These are phyloP conservation scores for Paracamarosporium sp. DNA, from an alignment of 2,329 filamentous ascomycete species.

Conservation along the genomic window DNA sequence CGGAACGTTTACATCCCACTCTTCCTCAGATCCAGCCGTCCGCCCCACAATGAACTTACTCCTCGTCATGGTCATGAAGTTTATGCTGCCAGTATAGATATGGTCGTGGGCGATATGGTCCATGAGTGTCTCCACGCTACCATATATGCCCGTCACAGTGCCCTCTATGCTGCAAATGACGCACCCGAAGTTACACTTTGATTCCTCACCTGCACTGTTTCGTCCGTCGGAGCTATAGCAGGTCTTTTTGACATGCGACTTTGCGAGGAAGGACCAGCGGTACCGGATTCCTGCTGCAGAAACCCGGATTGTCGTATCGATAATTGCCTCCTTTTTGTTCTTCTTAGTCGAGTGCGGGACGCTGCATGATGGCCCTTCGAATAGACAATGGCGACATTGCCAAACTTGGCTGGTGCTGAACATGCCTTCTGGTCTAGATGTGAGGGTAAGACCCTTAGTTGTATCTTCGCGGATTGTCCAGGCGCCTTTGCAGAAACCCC, in stretches of 20 bases:
- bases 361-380: slow-evolving; percentile 37
- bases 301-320: slow-evolving; percentile 37
- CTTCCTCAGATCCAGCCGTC: slow-evolving; percentile 36
- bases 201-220: slow-evolving; percentile 7
- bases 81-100: slow-evolving; percentile 28
- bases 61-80: slow-evolving; percentile 35
- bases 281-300: slow-evolving; percentile 41
- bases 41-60: slow-evolving; percentile 46
- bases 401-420: slow-evolving; percentile 43
- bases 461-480: slow-evolving; percentile 44
- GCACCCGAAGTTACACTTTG: slow-evolving; percentile 43
- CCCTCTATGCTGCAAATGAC: slow-evolving; percentile 43
- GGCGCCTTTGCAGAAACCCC: slow-evolving; percentile 51
- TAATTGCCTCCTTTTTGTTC: slow-evolving; percentile 32
- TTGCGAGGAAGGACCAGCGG: slow-evolving; percentile 49
- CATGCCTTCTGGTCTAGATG: slow-evolving; percentile 41
- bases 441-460: slow-evolving; percentile 38
- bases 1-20: slow-evolving; percentile 48
- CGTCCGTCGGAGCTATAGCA: neutral
- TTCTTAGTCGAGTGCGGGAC: slow-evolving; percentile 31
- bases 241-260: slow-evolving; percentile 39
- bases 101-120: slow-evolving; percentile 47
- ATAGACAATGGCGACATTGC: slow-evolving; percentile 44
- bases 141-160: slow-evolving; percentile 42
- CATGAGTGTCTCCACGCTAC: slow-evolving; percentile 48